Evolutionary conservation across 805 yeast species (phyloP), one percentile per base, ranked within the genome.

Genomic region (Candida takata): DNA sequence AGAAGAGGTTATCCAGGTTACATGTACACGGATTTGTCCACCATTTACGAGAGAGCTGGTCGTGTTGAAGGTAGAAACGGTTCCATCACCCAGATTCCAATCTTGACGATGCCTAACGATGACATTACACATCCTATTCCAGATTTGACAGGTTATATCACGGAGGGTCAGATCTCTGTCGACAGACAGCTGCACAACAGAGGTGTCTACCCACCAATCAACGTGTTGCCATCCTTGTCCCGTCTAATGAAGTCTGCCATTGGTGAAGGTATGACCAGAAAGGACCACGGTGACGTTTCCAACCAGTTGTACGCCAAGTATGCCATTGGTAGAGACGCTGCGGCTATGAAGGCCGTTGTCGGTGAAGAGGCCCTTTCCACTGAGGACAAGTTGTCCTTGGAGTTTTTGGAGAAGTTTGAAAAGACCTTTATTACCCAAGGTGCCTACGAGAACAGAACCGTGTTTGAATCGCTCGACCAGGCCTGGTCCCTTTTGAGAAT

Each of bases 1-100:
- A 87, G 99, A 77, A 87, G 99, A 80, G 99, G 99, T 74, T 92
- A 92, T 67, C 99, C 99, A 47, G 99, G 99, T 84, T 92, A 92
- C 66, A 92, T 92, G 99, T 92, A 92, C 70, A 92, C 99, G 32
- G 99, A 92, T 81, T 85, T 92, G 72, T 85, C 97, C 34, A 92
- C 97, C 35, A 87, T 92, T 57, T 92, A 92, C 65, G 99, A 92
- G 71, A 85, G 99, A 73, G 99, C 99, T 31, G 99, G 99, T 63
- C 84, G 99, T 73, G 97, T 92, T 45, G 98, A 92, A 69, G 99
- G 99, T 49, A 83, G 98, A 70, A 92, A 92, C 58, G 99, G 99
- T 62, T 92, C 98, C 32, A 92, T 92, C 60, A 92, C 99, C 31
- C 99, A 92, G 71, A 84, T 92, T 61, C 99, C 99, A 43, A 92